Evolutionary conservation across 139 green algal genomes (phyloP), one percentile per base, ranked within the genome.

Genomic region (Chlamydomonas asymmetrica): DNA sequence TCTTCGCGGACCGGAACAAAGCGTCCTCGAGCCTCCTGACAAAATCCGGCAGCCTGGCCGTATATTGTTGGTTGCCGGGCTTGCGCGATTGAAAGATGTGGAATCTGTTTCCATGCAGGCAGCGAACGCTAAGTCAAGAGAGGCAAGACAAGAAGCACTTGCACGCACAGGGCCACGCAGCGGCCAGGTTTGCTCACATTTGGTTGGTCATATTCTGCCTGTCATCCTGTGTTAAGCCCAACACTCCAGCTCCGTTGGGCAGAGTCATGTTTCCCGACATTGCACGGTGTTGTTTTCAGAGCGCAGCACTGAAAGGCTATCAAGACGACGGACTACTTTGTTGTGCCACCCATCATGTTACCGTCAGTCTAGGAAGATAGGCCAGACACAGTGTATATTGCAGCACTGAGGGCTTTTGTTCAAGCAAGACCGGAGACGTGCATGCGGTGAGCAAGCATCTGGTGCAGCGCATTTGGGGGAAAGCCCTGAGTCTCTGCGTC

Each of bases 41-140:
- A 75, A 97, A 97, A 60, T 97, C 91, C 23, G 93, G 92, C 9
- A 98, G 82, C 82, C 94, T 97, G 49, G 84, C 29, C 31, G 79
- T 67, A 71, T 78, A 89, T 37, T 85, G 74, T 59, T 80, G 68
- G n/a, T 22, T 67, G 59, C n/a, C 66, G 35, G 79, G 85, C 77
- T 54, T 85, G 52, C 69, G 75, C 48, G 29, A 74, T 67, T 85
- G 78, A 49, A 78, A 76, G 59, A 80, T 71, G 20, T 49, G 48
- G 68, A n/a, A 71, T 71, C 48, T 57, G 73, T 56, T 40, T 27
- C 6, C 59, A 18, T 41, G 4, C 20, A n/a, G 64, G 40, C 60
- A 9, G 37, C 37, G 31, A 39, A 37, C n/a, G 31, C 59, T 80
- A 45, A 61, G 62, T 83, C 59, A 70, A 76, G 20, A 34, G n/a